phyloP scores from a whole-genome alignment of 768 basidiomycete genomes.

The Pleurotus tuber-regium region DNA sequence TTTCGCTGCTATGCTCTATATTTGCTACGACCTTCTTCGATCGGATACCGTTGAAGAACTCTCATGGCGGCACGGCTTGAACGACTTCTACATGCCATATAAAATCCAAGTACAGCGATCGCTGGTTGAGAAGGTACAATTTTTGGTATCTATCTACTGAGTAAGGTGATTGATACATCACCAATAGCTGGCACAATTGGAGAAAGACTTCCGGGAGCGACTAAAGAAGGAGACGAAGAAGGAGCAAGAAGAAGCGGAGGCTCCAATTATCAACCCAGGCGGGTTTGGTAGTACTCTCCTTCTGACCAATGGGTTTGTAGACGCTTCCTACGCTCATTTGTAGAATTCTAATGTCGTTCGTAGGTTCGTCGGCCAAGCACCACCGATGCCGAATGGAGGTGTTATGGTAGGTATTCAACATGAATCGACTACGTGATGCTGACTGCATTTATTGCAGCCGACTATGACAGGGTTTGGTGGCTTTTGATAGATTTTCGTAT shows the following conservation, averaged over 20 bases:
- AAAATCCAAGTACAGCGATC: conserved; percentile 85
- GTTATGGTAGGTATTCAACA: conserved; percentile 57
- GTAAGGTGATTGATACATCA: no score
- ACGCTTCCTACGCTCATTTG: conserved; percentile 3
- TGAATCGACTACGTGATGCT: not conserved
- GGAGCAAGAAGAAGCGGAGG: conserved; percentile 84
- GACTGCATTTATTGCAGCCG: conserved; percentile 24
- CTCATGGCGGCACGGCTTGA: conserved; percentile 94
- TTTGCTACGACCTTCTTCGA: conserved; percentile 94
- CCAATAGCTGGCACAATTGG: conserved; percentile 72
- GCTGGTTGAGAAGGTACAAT: conserved; percentile 66
- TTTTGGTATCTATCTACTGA: not conserved
- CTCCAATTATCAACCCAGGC: conserved; percentile 87
- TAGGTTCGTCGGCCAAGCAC: conserved; percentile 65
- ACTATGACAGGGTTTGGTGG: conserved; percentile 65
- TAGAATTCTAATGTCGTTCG: conserved; percentile 9
- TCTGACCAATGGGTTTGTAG: conserved; percentile 71
- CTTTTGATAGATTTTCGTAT: conserved; percentile 19
- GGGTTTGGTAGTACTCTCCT: conserved; percentile 57
- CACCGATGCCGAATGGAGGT: conserved; percentile 40
- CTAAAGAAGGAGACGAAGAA: conserved; percentile 85
- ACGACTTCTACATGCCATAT: conserved; percentile 98
- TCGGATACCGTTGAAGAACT: conserved; percentile 92
- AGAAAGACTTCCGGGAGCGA: conserved; percentile 88
- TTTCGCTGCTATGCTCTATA: conserved; percentile 85